A percentile compares a stretch with the other conserved stretches of the same genome.
These are phyloP conservation scores for Agaricales sp. DNA, from an alignment of 1,284 basidiomycete species.

Conservation along the genomic window DNA sequence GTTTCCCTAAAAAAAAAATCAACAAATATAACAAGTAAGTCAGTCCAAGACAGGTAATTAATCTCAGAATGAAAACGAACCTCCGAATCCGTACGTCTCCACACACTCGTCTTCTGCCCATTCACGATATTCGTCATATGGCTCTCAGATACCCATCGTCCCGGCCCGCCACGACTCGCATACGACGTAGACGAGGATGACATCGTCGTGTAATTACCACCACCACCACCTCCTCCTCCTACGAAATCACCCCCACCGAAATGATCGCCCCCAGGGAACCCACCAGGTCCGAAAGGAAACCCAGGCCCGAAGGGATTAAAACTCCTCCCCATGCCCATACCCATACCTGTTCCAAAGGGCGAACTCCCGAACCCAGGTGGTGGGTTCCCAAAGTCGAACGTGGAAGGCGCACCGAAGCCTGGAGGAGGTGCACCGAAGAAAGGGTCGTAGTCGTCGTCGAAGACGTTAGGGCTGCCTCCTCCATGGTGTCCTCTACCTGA, in stretches of 20 bases:
- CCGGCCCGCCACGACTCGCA: conserved; percentile 13
- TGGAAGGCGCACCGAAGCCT: too few relatives aligned
- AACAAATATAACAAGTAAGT: conserved; percentile 2
- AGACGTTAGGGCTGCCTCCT: too few relatives aligned
- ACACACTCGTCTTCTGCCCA: conserved; percentile 52
- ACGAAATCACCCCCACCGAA: conserved; percentile 14
- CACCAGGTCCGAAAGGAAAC: background rate
- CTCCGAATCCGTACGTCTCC: conserved; percentile 42
- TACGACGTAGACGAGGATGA: conserved; percentile 13
- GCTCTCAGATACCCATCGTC: conserved; percentile 42
- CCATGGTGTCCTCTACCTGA: too few relatives aligned
- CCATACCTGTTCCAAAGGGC: too few relatives aligned
- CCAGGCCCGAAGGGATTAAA: background rate
- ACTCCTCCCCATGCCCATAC: background rate
- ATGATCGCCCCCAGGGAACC: background rate
- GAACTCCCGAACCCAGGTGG: too few relatives aligned
- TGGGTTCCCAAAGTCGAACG: too few relatives aligned
- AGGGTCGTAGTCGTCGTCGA: background rate
- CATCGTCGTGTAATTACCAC: too few relatives aligned
- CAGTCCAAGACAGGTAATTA: too few relatives aligned
- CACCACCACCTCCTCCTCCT: too few relatives aligned
- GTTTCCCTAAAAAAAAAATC: conserved; percentile 41
- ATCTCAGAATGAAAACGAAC: conserved; percentile 25
- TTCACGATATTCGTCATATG: conserved; percentile 45
- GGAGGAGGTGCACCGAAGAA: background rate